A percentile compares a stretch with the other conserved stretches of the same genome.
Conservation (phyloP, 2,329 filamentous ascomycete genomes). For the Uncinocarpus reesii region DNA sequence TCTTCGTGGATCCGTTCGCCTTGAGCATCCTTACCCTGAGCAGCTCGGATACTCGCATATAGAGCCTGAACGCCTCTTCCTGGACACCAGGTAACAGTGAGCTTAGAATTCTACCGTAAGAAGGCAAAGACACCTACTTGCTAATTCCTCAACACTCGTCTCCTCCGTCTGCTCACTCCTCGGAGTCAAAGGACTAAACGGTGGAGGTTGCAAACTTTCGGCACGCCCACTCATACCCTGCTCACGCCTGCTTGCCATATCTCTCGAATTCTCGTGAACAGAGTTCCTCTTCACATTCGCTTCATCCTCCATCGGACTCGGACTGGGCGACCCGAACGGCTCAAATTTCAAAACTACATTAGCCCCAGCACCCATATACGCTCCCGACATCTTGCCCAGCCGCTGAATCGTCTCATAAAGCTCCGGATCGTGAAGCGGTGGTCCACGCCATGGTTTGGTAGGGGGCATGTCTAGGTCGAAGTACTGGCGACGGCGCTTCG, state of each 20-base stretch:
- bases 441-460: neutral
- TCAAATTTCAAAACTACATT: conserved; percentile 9
- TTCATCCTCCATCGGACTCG: neutral
- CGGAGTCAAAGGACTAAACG: conserved; percentile 7
- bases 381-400: conserved; percentile 2
- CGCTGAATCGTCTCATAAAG: conserved; percentile 13
- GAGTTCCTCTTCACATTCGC: neutral
- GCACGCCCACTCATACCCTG: neutral
- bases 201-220: neutral
- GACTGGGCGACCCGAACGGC: neutral
- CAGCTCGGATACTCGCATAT: neutral
- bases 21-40: neutral
- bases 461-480: conserved; percentile 6
- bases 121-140: conserved; percentile 1
- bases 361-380: conserved; percentile 8
- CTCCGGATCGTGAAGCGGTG: conserved; percentile 13
- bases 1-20: neutral
- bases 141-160: neutral
- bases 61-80: neutral
- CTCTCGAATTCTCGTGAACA: neutral
- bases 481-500: conserved; percentile 5
- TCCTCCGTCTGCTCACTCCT: neutral
- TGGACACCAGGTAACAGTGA: neutral
- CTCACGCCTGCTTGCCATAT: neutral
- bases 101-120: neutral